These are phyloP conservation scores for Taphrina flavorubra DNA, from an alignment of 1,139 yeast genomes.

Conservation along the genomic window DNA sequence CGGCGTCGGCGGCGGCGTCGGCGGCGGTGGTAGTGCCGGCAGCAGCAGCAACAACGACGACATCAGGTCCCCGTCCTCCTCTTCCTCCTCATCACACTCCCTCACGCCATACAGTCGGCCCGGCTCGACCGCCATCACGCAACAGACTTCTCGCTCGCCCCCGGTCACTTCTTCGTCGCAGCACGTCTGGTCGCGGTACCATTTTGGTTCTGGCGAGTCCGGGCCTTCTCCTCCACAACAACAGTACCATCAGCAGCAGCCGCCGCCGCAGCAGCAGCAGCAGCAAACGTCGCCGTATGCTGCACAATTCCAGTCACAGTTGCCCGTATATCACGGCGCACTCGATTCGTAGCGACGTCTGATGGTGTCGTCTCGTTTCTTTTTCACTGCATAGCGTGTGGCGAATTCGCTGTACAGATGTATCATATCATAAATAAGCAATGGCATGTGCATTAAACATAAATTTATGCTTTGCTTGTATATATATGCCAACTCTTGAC, in stretches of 20 bases:
- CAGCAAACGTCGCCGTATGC: neutral
- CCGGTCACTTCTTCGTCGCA: neutral
- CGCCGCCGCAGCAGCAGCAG: too few species aligned
- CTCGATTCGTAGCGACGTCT: neutral
- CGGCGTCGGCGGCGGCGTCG: neutral
- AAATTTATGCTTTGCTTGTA: too few species aligned
- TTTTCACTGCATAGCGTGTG: too few species aligned
- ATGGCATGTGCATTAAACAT: too few species aligned
- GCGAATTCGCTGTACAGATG: too few species aligned
- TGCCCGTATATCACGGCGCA: constrained; percentile 3
- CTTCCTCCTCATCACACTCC: neutral
- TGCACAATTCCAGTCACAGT: neutral
- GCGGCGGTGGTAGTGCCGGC: too few species aligned
- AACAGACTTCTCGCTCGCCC: neutral
- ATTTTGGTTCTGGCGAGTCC: too few species aligned
- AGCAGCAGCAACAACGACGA: neutral
- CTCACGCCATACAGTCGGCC: neutral
- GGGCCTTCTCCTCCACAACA: too few species aligned
- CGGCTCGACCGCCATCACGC: too few species aligned
- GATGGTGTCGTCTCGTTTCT: too few species aligned
- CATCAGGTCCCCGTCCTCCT: constrained; percentile 2
- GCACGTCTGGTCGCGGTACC: too few species aligned
- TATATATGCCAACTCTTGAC: neutral
- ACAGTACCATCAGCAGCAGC: neutral
- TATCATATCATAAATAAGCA: too few species aligned